Evolutionary conservation across 331 rosid genomes (phyloP), one percentile per base, ranked within the genome.

Genomic region (Acacia concinna): DNA sequence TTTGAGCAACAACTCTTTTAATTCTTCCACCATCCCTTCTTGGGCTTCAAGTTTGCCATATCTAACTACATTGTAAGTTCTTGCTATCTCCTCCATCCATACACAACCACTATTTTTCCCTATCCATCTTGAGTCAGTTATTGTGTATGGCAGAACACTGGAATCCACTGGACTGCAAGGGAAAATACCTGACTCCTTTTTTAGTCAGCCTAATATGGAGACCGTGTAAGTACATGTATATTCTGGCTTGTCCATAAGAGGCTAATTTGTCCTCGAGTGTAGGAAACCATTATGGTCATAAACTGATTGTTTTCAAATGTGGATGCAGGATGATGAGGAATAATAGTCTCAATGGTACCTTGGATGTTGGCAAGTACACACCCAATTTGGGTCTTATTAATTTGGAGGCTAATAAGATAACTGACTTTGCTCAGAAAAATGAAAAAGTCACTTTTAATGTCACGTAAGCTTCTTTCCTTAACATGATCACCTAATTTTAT

Each of bases 1-100:
- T 32, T n/a, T 86, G 83, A 88, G 92, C 87, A 88, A 86, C 28
- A 88, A 84, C 15, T 79, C 70, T 54, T 88, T 88, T 25, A 51
- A 66, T 65, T 54, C 18, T 2, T 31, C 87, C 2, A 43, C 73
- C 28, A 40, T 84, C 65, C 88, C 92, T 74, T 20, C 68, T 23
- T 86, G 90, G 92, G 35, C 81, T 67, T 82, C 44, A 30, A 77
- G 82, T 64, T 66, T 84, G 8, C 14, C 62, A 40, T 71, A 14
- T 68, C 77, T 88, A 73, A 79, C 85, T 8, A 86, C 88, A 77
- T 21, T 88, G 92, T 88, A 86, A 59, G 88, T 69, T 70, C 6
- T 47, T 44, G 47, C 43, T 49, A 18, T 37, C 62, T 17, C 27
- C n/a, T 30, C 23, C 18, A 18, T 27, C 30, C 43, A 18, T 21